phyloP scores from a whole-genome alignment of 805 yeast species.

The Sporopachydermia quercuum region DNA sequence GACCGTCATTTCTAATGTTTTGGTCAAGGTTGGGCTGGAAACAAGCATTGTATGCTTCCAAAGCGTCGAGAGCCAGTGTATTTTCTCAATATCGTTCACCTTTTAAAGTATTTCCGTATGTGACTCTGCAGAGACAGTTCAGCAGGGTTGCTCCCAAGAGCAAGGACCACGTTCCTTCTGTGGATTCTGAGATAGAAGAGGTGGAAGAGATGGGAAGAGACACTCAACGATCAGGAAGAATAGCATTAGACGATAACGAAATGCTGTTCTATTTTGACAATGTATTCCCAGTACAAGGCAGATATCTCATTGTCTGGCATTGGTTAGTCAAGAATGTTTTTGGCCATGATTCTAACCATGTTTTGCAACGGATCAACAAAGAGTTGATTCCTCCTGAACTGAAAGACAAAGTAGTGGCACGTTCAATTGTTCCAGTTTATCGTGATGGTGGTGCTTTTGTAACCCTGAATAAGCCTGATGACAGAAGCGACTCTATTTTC shows the following conservation, averaged over 20 bases:
- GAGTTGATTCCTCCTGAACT: conserved; percentile 13
- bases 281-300: conserved; percentile 24
- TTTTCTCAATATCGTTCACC: too few relatives aligned
- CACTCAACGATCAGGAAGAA: conserved; percentile 11
- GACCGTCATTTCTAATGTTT: too few relatives aligned
- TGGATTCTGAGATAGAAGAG: conserved; percentile 3
- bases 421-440: conserved; percentile 50
- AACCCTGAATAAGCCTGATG: conserved; percentile 47
- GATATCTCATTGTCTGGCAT: conserved; percentile 3
- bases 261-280: conserved; percentile 39
- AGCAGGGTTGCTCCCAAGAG: background rate
- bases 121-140: background rate
- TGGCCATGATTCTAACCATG: conserved; percentile 3
- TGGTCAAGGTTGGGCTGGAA: too few relatives aligned
- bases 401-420: conserved; percentile 23
- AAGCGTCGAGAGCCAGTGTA: too few relatives aligned
- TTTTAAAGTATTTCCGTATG: background rate
- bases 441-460: conserved; percentile 95
- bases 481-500: conserved; percentile 32
- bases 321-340: conserved; percentile 3
- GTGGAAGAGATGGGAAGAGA: conserved; percentile 7
- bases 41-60: background rate
- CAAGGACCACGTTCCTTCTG: background rate
- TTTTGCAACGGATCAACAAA: conserved; percentile 8
- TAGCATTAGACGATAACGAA: conserved; percentile 10